A percentile compares a stretch with the other conserved stretches of the same genome.
phyloP scores from a whole-genome alignment of 257 asterid species.

The Fraxinus americana region DNA sequence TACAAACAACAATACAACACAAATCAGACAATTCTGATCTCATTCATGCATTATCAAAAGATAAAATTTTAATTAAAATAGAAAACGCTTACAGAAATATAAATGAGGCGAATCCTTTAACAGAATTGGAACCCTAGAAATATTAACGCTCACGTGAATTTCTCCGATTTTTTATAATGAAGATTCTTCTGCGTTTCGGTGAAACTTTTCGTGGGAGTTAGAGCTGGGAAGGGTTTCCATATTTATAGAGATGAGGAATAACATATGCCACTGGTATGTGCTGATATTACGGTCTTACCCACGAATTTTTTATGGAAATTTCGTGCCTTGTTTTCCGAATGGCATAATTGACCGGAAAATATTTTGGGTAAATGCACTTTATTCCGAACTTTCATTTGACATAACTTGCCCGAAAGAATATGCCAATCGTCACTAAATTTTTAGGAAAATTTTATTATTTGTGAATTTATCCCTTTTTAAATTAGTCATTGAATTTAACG shows the following conservation, averaged over 20 bases:
- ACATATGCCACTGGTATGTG: conserved; percentile 21
- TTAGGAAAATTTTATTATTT: too few species aligned
- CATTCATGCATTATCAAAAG: not conserved
- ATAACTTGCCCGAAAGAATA: too few species aligned
- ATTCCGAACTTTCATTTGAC: not conserved
- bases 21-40: not conserved
- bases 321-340: not conserved
- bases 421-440: too few species aligned
- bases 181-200: not conserved
- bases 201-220: not conserved
- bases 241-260: conserved; percentile 14
- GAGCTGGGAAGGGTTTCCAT: not conserved
- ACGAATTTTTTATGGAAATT: not conserved
- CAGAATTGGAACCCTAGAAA: conserved; percentile 30
- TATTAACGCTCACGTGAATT: not conserved
- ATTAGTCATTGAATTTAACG: too few species aligned
- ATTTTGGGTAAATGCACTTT: not conserved
- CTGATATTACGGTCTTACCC: conserved; percentile 32
- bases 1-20: conserved; percentile 11
- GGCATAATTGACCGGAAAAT: not conserved
- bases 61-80: not conserved
- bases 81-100: conserved; percentile 13
- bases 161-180: not conserved
- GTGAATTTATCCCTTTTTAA: too few species aligned
- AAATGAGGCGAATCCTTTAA: conserved; percentile 12